Base-by-base conservation (phyloP, 139 green algal species). In the Tetradesmus obliquus region DNA sequence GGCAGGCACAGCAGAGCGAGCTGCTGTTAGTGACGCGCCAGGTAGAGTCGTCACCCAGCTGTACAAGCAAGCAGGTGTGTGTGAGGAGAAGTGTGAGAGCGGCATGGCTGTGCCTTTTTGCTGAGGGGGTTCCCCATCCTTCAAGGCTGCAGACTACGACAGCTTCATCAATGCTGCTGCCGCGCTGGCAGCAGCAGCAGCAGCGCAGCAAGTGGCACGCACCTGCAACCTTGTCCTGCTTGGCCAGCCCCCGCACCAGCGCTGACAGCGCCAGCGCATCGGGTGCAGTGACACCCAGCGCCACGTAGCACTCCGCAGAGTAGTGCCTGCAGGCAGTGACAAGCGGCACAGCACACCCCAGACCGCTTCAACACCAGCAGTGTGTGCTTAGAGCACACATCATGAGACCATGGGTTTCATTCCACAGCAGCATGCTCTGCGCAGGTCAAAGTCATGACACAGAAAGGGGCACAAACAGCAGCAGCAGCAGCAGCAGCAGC, bases 191-290 rank as follows among this genome's bases (percentile, higher is more conserved):
- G 66, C 5, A 45, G 66, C 57, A 66, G 66, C 66, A 76, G 15
- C 66, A 76, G 9, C 19, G 60, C 60, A 71, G 60, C 60, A 71
- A 19, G 1, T 6, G 15, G 55, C 55, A 1, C 32, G 3, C 71
- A 90, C 86, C 71, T 90, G 86, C 86, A 19, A 84, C 71, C 20
- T 55, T 66, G 71, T 84, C 58, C 32, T 55, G 51, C 17, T 84
- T 83, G 53, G 55, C 71, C 53, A 90, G 76, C 19, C 66, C 86
- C 15, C 58, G 86, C 51, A 90, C 86, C 20, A 90, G 71, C 10
- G 86, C 86, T 45, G 86, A 90, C 55, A 90, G 66, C 55, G 86
- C 86, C 45, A 55, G 22, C 60, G 69, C 86, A 83, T 83, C 53
- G 3, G 17, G 53, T 3, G 69, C 45, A 8, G 69, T 83, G 53